Conservation (phyloP, 2,329 filamentous ascomycete species). For the Mycocentrospora acerina region DNA sequence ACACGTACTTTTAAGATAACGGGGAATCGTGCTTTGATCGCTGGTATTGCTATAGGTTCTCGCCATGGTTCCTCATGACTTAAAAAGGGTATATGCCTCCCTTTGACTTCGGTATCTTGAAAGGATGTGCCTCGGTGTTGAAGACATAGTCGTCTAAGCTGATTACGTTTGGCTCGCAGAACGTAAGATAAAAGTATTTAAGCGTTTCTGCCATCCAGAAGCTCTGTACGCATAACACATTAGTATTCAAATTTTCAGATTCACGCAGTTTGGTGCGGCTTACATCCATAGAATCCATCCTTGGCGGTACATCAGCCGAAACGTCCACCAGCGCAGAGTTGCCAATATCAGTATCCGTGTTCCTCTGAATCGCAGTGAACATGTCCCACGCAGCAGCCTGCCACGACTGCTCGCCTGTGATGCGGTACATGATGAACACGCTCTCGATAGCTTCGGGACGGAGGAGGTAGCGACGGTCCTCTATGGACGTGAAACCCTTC, state of each 20-base stretch:
- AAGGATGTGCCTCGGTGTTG: slow-evolving; percentile 53
- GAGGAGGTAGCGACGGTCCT: slow-evolving; percentile 50
- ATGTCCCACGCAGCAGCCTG: slow-evolving; percentile 53
- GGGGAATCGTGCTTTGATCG: too few relatives aligned
- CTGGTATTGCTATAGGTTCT: too few relatives aligned
- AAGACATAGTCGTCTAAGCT: slow-evolving; percentile 51
- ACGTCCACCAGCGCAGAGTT: slow-evolving; percentile 50
- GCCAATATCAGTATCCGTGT: slow-evolving; percentile 47
- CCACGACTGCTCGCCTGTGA: slow-evolving; percentile 55
- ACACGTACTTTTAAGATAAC: too few relatives aligned
- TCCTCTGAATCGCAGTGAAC: slow-evolving; percentile 49
- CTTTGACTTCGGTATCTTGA: slow-evolving; percentile 32
- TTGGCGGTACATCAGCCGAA: slow-evolving; percentile 39
- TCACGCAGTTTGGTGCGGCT: neutral
- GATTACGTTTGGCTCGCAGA: slow-evolving; percentile 46
- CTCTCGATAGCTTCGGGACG: slow-evolving; percentile 62
- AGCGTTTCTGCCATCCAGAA: slow-evolving; percentile 55
- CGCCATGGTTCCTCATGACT: too few relatives aligned
- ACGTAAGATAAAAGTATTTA: slow-evolving; percentile 53
- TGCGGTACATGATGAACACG: slow-evolving; percentile 62
- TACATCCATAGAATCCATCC: slow-evolving; percentile 50
- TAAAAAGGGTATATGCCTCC: too few relatives aligned
- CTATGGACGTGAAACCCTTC: slow-evolving; percentile 47
- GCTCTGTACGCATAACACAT: slow-evolving; percentile 27
- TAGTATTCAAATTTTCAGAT: slow-evolving; percentile 3